phyloP scores from a whole-genome alignment of 345 rosid species.

The Hevea brasiliensis region DNA sequence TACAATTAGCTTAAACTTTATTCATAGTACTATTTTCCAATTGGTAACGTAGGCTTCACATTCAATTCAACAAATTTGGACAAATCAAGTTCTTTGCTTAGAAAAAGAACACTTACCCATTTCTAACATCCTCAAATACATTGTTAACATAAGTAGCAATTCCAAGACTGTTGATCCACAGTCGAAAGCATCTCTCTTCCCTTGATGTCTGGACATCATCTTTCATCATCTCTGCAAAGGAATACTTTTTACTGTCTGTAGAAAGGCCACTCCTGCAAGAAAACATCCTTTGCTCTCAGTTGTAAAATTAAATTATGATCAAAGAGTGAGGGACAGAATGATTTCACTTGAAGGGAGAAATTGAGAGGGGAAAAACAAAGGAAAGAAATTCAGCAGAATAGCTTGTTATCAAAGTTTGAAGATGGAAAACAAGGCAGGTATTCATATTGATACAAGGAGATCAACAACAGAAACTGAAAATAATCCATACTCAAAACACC shows the following conservation, averaged over 20 bases:
- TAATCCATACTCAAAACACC: background rate
- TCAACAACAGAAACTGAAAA: background rate
- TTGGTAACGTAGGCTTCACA: too few species aligned
- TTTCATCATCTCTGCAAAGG: conserved; percentile 90
- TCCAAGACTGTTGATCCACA: conserved; percentile 93
- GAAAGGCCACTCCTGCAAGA: conserved; percentile 81
- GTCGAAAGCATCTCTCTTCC: conserved; percentile 87
- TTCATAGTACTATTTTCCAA: background rate
- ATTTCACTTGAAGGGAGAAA: background rate
- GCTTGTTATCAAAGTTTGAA: background rate
- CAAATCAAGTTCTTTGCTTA: background rate
- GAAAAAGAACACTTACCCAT: conserved; percentile 54
- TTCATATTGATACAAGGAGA: background rate
- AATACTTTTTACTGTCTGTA: conserved; percentile 58
- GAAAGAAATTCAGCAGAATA: background rate
- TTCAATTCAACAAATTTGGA: background rate
- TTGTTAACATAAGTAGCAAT: conserved; percentile 70
- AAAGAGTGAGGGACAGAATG: background rate
- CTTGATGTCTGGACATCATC: conserved; percentile 81
- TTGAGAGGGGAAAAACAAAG: too few species aligned
- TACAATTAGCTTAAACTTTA: too few species aligned
- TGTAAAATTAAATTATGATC: background rate
- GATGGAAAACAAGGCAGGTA: background rate
- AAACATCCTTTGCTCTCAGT: conserved; percentile 14
- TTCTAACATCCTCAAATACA: conserved; percentile 88